These are phyloP conservation scores for Chlamydomonas incerta DNA, from an alignment of 139 green algal species.

Conservation along the genomic window DNA sequence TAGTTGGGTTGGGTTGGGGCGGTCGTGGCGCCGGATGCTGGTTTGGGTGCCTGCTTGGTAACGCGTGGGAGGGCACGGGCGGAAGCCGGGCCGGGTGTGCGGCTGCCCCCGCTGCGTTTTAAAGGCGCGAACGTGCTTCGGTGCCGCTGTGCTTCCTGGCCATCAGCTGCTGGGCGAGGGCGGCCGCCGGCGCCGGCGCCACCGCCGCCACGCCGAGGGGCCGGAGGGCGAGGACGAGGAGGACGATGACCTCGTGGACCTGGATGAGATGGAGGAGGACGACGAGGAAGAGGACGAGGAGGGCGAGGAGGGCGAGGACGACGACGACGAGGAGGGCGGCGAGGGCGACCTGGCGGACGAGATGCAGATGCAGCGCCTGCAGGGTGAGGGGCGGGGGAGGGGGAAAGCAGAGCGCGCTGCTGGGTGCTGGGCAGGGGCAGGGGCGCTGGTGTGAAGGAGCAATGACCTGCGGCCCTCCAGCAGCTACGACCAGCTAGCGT, in stretches of 20 bases:
- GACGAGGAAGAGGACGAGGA: constrained; percentile 47
- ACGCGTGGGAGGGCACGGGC: too few species aligned
- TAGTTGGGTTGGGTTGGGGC: too few species aligned
- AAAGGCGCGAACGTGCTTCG: too few species aligned
- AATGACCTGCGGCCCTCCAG: too few species aligned
- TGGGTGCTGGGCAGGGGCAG: not conserved
- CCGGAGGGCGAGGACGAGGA: not conserved
- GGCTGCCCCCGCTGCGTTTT: too few species aligned
- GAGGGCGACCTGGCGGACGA: constrained; percentile 44
- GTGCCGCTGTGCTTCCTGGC: too few species aligned
- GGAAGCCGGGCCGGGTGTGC: too few species aligned
- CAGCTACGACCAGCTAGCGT: too few species aligned
- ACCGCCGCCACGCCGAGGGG: not conserved
- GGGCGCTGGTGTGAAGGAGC: not conserved
- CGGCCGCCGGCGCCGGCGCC: not conserved
- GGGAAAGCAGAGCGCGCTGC: not conserved
- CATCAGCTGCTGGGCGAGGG: not conserved
- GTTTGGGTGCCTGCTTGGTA: too few species aligned
- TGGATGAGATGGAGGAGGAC: constrained; percentile 41
- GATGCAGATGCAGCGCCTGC: constrained; percentile 45
- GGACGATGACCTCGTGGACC: constrained; percentile 39
- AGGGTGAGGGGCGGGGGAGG: not conserved
- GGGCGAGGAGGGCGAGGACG: constrained; percentile 42
- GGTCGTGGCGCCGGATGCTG: too few species aligned
- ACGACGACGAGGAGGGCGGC: constrained; percentile 28